These are phyloP conservation scores for Zasmidium cellare DNA, from an alignment of 2,329 filamentous ascomycete species.

Conservation along the genomic window DNA sequence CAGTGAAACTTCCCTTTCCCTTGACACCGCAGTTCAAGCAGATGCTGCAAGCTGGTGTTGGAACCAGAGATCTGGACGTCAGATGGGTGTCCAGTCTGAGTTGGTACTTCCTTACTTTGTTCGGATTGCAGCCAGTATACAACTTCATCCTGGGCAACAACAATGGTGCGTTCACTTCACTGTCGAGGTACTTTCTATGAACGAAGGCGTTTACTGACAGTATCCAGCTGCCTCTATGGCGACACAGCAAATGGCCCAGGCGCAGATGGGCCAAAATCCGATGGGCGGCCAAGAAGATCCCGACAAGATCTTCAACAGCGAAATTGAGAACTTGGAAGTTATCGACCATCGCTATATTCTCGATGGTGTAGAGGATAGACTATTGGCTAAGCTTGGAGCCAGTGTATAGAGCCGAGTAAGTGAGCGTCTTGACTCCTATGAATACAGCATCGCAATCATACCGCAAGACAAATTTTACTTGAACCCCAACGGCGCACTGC, in stretches of 20 bases:
- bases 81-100: constrained; percentile 98
- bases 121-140: constrained; percentile 94
- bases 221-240: constrained; percentile 81
- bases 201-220: constrained; percentile 1
- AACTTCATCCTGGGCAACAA: constrained; percentile 95
- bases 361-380: constrained; percentile 80
- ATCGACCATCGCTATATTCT: constrained; percentile 91
- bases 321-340: constrained; percentile 94
- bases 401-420: constrained; percentile 11
- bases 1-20: constrained; percentile 95
- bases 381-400: constrained; percentile 55
- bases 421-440: no score
- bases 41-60: constrained; percentile 96
- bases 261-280: constrained; percentile 66
- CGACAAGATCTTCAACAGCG: constrained; percentile 88
- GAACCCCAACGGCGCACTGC: no score
- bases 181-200: background rate
- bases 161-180: constrained; percentile 66
- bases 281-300: constrained; percentile 93
- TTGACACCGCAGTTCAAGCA: constrained; percentile 99
- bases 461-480: no score
- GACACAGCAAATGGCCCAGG: constrained; percentile 70
- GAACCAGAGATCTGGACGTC: constrained; percentile 93
- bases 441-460: no score
- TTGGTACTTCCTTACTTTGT: constrained; percentile 98